Conservation (phyloP, 2,329 filamentous ascomycete genomes). For the Colletotrichum liaoningense region DNA sequence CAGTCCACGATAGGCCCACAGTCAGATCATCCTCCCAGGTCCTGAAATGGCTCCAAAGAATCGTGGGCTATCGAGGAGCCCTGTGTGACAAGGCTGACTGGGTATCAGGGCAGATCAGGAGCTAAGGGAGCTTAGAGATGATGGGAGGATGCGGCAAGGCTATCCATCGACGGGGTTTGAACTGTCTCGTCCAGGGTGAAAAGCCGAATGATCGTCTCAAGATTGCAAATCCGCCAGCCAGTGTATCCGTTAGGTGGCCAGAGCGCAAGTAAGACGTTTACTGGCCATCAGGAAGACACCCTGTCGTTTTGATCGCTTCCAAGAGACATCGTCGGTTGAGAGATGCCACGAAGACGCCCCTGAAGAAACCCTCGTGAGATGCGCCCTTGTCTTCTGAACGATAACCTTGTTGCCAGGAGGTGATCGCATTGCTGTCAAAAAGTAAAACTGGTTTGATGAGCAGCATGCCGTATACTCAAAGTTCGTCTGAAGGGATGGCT, state of each 20-base stretch:
- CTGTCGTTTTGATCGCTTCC: neutral
- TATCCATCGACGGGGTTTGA: slow-evolving; percentile 24
- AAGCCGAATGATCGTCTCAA: slow-evolving; percentile 34
- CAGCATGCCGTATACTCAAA: slow-evolving; percentile 1
- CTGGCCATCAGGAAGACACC: slow-evolving; percentile 2
- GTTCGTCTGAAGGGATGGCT: slow-evolving; percentile 32
- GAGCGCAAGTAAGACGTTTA: neutral
- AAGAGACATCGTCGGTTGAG: slow-evolving; percentile 3
- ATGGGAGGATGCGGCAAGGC: slow-evolving; percentile 18
- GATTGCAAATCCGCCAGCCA: slow-evolving; percentile 35
- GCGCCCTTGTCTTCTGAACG: neutral
- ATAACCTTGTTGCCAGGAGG: slow-evolving; percentile 18
- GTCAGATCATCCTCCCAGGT: slow-evolving; percentile 13
- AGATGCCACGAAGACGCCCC: neutral
- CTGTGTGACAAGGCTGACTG: slow-evolving; percentile 20
- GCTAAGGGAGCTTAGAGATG: neutral
- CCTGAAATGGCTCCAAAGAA: slow-evolving; percentile 7
- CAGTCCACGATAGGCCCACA: slow-evolving; percentile 22
- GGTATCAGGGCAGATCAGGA: neutral
- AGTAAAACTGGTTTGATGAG: slow-evolving; percentile 15
- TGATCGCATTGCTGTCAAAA: neutral
- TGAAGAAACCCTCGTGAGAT: slow-evolving; percentile 6
- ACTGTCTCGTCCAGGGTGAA: slow-evolving; percentile 15
- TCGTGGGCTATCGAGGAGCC: neutral
- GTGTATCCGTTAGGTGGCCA: slow-evolving; percentile 1